Evolutionary conservation across 2,329 filamentous ascomycete species (phyloP).

Genomic region (Colletotrichum cereale): DNA sequence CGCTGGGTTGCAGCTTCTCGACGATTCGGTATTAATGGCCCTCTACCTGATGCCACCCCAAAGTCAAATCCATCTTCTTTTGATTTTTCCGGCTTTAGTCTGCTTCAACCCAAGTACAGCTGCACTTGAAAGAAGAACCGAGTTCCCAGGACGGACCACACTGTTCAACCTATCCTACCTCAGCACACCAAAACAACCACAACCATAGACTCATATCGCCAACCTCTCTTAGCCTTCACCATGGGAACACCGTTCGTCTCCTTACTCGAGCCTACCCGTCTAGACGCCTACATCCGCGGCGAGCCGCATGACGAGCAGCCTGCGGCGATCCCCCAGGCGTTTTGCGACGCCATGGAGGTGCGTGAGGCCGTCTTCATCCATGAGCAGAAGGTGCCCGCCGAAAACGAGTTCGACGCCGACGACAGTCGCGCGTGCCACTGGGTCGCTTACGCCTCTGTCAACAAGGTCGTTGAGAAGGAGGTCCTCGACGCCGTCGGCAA

Average conservation of each 20-base stretch:
- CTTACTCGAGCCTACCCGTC: conserved; percentile 61
- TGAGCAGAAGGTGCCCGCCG: conserved; percentile 69
- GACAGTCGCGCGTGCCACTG: conserved; percentile 86
- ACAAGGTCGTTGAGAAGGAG: conserved; percentile 58
- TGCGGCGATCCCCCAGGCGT: conserved; percentile 62
- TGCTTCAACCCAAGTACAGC: neutral
- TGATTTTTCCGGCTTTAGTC: neutral
- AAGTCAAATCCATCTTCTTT: neutral
- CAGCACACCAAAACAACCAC: neutral
- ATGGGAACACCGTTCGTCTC: conserved; percentile 66
- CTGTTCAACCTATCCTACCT: neutral
- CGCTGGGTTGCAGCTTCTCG: conserved; percentile 2
- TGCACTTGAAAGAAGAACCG: neutral
- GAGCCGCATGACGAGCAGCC: conserved; percentile 59
- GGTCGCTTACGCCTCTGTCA: conserved; percentile 82
- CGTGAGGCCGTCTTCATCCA: conserved; percentile 71
- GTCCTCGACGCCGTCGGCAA: conserved; percentile 58
- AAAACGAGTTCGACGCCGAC: conserved; percentile 84
- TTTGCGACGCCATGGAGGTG: conserved; percentile 74
- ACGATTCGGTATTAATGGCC: neutral
- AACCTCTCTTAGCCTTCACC: conserved; percentile 23
- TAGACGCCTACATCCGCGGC: conserved; percentile 60
- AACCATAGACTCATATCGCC: neutral
- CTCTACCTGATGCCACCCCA: neutral
- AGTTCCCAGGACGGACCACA: conserved; percentile 6